Base-by-base conservation (phyloP, 306 rosid species). In the Phaseolus lunatus region DNA sequence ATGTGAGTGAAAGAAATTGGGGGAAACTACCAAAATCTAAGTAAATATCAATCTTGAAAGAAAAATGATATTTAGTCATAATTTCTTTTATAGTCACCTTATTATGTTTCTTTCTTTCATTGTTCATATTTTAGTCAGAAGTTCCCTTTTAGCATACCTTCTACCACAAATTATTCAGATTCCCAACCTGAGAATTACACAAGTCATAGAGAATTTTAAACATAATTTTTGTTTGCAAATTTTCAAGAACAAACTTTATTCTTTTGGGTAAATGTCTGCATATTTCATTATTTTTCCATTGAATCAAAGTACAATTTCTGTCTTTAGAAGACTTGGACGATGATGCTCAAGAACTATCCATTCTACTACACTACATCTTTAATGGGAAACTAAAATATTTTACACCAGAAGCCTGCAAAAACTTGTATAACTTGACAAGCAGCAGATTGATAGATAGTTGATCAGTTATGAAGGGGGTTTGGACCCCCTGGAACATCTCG, bases 401-500 rank as follows among this genome's bases (percentile, higher is more conserved):
- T 82, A 67, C 76, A 58, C 80, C 19, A 41, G 15, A 78, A 58
- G 78, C 81, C 89, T 81, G 80, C 83, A 87, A 87, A 84, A 88
- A 24, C 78, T 72, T 73, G 79, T 75, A 67, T 79, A 67, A 77
- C 78, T 75, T 49, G 85, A 70, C 49, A 74, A 80, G 65, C n/a
- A 78, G 69, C 48, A 70, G 76, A 80, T 26, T 77, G 70, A 81
- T 49, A 72, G 79, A 76, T 22, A 65, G 77, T 78, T 75, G 79
- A 82, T 92, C 90, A 90, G 77, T 92, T 90, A 84, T 92, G 97
- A 79, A 92, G 97, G 19, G 94, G 94, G 88, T 92, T 90, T 69
- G 97, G 97, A 66, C 97, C 97, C 33, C 85, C 87, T 1, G 97
- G 97, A 82, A 89, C 91, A 52, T 41, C 83, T 77, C 94, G 80